Base-by-base conservation (phyloP, 306 rosid species). In the Prunus mongolica region DNA sequence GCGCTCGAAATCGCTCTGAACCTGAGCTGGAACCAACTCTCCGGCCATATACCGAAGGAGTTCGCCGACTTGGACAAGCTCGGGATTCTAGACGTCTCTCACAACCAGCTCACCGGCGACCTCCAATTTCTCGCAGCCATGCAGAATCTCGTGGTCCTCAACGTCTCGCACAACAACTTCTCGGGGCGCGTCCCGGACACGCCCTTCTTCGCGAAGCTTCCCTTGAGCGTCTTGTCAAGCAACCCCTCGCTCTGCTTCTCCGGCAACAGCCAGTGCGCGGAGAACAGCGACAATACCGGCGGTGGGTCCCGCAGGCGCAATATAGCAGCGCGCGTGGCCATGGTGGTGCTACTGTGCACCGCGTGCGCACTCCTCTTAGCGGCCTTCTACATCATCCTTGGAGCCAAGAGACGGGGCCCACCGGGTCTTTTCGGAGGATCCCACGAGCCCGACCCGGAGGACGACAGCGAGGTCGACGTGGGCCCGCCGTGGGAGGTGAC, bases 401-500 rank as follows among this genome's bases (percentile, higher is more conserved):
- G 80, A 2, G 87, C 87, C 15, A 61, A 73, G 58, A 88, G 73
- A 79, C 77, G 87, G 52, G 71, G 66, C 72, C 57, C 73, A 38
- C 12, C 8, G 38, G 66, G 73, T 18, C 46, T 72, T 57, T 78
- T 78, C 71, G 78, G 5, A 74, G 87, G 85, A 79, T 60, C 78
- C 82, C 82, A 12, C 80, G 89, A 82, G 27, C 46, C 72, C 19
- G 93, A 91, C 34, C n/a, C 69, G 3, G 81, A 85, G 32, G 74
- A 80, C 12, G 90, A 89, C 2, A 77, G 85, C 13, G 97, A 90
- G 85, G 62, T 54, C 28, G 99, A 95, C 69, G 79, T 92, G 89
- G 90, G 88, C 75, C 91, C 92, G 67, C 96, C 97, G 0, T 92
- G 99, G 99, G 97, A 95, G 32, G 91, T 92, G 74, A 95, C 97